Conservation (phyloP, 2,329 filamentous ascomycete genomes). For the Apiospora arundinis region DNA sequence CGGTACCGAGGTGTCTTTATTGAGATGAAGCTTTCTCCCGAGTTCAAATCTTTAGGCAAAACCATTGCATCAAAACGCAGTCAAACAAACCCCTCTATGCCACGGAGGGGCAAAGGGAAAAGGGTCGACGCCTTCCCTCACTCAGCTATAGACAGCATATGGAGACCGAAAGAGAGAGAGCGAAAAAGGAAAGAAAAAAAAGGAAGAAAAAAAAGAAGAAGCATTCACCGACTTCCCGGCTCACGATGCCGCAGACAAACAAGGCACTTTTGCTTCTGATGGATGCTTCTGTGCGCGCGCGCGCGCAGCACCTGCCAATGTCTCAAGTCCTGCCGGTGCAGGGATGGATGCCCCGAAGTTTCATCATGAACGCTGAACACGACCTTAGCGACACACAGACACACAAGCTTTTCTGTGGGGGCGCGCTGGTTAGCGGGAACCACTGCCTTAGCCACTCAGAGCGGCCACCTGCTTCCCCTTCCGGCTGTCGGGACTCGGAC, state of each 20-base stretch:
- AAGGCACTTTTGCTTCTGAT: neutral
- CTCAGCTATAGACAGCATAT: neutral
- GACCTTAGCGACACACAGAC: neutral
- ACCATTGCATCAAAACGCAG: too few relatives aligned
- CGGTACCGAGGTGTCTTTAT: too few relatives aligned
- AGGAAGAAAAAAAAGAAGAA: neutral
- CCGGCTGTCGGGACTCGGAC: neutral
- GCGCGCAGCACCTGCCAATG: neutral
- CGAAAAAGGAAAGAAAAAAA: too few relatives aligned
- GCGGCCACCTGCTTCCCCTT: neutral
- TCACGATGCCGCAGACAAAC: neutral
- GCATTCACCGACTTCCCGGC: neutral
- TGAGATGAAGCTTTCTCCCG: too few relatives aligned
- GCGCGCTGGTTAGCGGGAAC: neutral
- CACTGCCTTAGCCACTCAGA: neutral
- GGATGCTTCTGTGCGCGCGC: neutral
- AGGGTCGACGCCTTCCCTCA: too few relatives aligned
- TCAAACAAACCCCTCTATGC: too few relatives aligned
- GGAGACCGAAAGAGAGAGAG: too few relatives aligned
- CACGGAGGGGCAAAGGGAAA: too few relatives aligned
- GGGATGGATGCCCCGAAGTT: neutral
- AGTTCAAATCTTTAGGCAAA: too few relatives aligned
- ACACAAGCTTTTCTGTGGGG: neutral
- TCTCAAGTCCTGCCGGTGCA: neutral
- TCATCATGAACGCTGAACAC: neutral